phyloP scores from a whole-genome alignment of 2,329 filamentous ascomycete genomes.

The Claviceps spartinae region DNA sequence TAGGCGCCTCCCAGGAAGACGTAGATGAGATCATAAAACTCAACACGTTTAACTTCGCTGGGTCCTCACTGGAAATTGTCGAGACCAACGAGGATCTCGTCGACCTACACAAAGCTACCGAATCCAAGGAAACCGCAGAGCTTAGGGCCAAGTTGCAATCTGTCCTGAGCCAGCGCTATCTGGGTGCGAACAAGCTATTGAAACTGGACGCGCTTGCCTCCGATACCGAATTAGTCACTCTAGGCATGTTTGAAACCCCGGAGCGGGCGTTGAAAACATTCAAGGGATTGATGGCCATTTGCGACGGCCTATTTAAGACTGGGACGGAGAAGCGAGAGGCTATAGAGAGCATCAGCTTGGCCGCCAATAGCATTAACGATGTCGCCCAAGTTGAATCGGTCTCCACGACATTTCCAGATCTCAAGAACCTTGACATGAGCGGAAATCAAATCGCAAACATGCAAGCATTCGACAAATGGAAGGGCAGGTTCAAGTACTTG shows the following conservation, averaged over 20 bases:
- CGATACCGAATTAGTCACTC: constrained; percentile 56
- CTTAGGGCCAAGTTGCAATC: constrained; percentile 54
- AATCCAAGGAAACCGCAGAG: constrained; percentile 41
- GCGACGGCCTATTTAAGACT: constrained; percentile 62
- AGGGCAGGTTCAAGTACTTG: constrained; percentile 61
- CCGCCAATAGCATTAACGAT: constrained; percentile 64
- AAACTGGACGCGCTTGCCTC: constrained; percentile 66
- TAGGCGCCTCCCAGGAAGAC: constrained; percentile 52
- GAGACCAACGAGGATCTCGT: constrained; percentile 30
- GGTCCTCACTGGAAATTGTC: constrained; percentile 43
- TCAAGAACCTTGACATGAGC: constrained; percentile 81
- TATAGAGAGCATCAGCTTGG: constrained; percentile 69
- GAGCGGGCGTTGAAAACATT: constrained; percentile 77
- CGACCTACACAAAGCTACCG: constrained; percentile 23
- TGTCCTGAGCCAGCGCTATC: constrained; percentile 65
- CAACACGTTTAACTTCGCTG: constrained; percentile 56
- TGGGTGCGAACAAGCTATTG: constrained; percentile 57
- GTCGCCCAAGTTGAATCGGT: constrained; percentile 61
- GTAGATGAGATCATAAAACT: constrained; percentile 51
- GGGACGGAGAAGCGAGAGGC: constrained; percentile 59
- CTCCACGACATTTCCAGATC: constrained; percentile 65
- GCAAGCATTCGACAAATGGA: constrained; percentile 60
- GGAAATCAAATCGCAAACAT: constrained; percentile 63
- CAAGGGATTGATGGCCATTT: constrained; percentile 78
- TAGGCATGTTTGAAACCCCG: constrained; percentile 62